A percentile compares a stretch with the other conserved stretches of the same genome.
These are phyloP conservation scores for Pogostemon cablin DNA, from an alignment of 257 asterid genomes.

Conservation along the genomic window DNA sequence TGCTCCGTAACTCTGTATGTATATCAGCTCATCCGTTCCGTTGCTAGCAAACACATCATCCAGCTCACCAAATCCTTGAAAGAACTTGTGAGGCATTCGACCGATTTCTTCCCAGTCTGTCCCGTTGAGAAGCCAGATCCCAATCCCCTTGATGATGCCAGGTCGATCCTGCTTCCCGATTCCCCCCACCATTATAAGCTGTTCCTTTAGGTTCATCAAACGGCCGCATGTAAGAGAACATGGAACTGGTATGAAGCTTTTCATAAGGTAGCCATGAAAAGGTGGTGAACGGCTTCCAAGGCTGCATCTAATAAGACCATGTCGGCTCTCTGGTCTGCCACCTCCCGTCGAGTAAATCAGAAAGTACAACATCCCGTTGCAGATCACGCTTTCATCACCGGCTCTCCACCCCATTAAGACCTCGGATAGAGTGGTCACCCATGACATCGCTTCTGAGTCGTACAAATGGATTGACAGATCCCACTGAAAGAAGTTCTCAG, in stretches of 20 bases:
- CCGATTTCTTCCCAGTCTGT: conserved; percentile 74
- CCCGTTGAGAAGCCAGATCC: conserved; percentile 76
- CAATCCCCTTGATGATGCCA: conserved; percentile 86
- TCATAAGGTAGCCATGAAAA: conserved; percentile 43
- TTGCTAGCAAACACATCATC: conserved; percentile 93
- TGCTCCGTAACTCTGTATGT: conserved; percentile 84
- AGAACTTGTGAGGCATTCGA: conserved; percentile 77
- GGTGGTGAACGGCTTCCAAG: conserved; percentile 43
- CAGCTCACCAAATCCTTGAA: conserved; percentile 94
- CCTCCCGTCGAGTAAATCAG: conserved; percentile 71
- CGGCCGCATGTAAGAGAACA: conserved; percentile 93
- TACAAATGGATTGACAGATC: conserved; percentile 75
- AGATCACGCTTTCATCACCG: conserved; percentile 88
- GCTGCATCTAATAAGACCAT: conserved; percentile 62
- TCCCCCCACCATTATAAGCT: conserved; percentile 89
- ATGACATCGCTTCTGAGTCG: conserved; percentile 56
- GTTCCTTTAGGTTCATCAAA: conserved; percentile 71
- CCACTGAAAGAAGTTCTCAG: conserved; percentile 78
- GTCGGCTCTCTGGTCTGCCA: conserved; percentile 53
- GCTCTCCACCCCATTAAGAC: conserved; percentile 80
- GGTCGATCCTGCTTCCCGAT: conserved; percentile 79
- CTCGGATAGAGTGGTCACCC: conserved; percentile 64
- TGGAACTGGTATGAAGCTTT: conserved; percentile 69
- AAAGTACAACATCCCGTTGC: conserved; percentile 76
- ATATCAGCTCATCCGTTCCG: conserved; percentile 72